Evolutionary conservation across 1,284 basidiomycete species (phyloP).

Genomic region (Naganishia albida): DNA sequence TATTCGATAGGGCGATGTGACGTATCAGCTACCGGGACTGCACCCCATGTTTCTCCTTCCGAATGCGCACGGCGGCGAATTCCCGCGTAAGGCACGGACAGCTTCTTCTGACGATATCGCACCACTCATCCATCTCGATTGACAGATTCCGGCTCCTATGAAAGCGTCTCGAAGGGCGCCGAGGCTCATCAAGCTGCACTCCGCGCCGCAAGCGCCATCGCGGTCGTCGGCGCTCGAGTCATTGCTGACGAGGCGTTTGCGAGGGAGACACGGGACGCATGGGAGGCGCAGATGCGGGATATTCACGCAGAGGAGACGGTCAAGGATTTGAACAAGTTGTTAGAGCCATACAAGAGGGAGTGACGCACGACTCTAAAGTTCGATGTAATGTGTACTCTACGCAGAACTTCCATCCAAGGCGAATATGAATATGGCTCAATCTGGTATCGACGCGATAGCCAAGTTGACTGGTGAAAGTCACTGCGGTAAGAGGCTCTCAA

Average conservation of each 20-base stretch:
- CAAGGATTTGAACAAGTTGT: conserved; percentile 14
- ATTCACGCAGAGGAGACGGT: conserved; percentile 32
- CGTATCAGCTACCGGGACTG: conserved; percentile 26
- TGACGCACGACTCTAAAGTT: no score
- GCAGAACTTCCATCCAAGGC: no score
- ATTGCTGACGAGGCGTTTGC: conserved; percentile 47
- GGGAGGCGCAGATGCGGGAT: conserved; percentile 39
- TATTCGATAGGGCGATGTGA: conserved; percentile 19
- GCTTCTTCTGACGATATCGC: background rate
- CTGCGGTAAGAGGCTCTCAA: no score
- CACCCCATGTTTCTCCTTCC: conserved; percentile 30
- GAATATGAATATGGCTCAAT: no score
- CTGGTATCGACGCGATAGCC: no score
- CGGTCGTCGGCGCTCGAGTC: conserved; percentile 47
- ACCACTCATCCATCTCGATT: background rate
- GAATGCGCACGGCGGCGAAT: conserved; percentile 24
- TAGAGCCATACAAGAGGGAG: conserved; percentile 8
- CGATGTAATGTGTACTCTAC: no score
- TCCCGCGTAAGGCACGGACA: conserved; percentile 21
- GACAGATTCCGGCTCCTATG: conserved; percentile 22
- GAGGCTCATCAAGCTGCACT: conserved; percentile 45
- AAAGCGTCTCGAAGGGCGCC: conserved; percentile 35
- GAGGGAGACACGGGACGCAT: conserved; percentile 39
- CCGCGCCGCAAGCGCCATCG: conserved; percentile 49
- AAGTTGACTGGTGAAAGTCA: no score